A percentile compares a stretch with the other conserved stretches of the same genome.
These are phyloP conservation scores for Drosera spatulata DNA, from an alignment of 179 eudicot species.

Conservation along the genomic window DNA sequence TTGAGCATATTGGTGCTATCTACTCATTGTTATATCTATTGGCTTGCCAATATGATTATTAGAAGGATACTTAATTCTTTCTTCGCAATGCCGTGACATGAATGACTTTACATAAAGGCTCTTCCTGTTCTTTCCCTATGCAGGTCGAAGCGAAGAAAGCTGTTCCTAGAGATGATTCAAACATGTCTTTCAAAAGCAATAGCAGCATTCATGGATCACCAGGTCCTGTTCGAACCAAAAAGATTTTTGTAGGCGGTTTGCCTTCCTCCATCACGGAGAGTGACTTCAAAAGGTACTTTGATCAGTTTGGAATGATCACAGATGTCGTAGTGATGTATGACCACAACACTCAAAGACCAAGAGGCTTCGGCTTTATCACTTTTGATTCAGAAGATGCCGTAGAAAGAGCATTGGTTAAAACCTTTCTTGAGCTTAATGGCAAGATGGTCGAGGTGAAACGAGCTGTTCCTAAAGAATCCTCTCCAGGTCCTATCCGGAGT, in stretches of 20 bases:
- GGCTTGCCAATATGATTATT: too few relatives aligned
- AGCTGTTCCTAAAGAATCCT: slow-evolving; percentile 43
- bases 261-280: slow-evolving; percentile 39
- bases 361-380: slow-evolving; percentile 53
- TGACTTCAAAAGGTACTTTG: slow-evolving; percentile 42
- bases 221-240: slow-evolving; percentile 33
- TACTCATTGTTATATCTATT: too few relatives aligned
- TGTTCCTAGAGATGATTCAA: slow-evolving; percentile 45
- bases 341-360: slow-evolving; percentile 49
- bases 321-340: slow-evolving; percentile 55
- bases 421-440: slow-evolving; percentile 39
- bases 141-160: slow-evolving; percentile 56
- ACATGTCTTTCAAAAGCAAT: slow-evolving; percentile 18
- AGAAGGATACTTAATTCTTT: neutral
- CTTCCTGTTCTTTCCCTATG: neutral
- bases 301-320: slow-evolving; percentile 37
- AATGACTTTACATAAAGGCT: too few relatives aligned
- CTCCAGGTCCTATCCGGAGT: slow-evolving; percentile 31
- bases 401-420: slow-evolving; percentile 28
- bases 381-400: slow-evolving; percentile 46
- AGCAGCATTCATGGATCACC: slow-evolving; percentile 33
- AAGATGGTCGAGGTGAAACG: slow-evolving; percentile 50
- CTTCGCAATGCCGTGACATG: neutral
- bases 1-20: too few relatives aligned
- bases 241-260: slow-evolving; percentile 47